Base-by-base conservation (phyloP, 2,329 filamentous ascomycete species). In the Trichocomaceae sp. region DNA sequence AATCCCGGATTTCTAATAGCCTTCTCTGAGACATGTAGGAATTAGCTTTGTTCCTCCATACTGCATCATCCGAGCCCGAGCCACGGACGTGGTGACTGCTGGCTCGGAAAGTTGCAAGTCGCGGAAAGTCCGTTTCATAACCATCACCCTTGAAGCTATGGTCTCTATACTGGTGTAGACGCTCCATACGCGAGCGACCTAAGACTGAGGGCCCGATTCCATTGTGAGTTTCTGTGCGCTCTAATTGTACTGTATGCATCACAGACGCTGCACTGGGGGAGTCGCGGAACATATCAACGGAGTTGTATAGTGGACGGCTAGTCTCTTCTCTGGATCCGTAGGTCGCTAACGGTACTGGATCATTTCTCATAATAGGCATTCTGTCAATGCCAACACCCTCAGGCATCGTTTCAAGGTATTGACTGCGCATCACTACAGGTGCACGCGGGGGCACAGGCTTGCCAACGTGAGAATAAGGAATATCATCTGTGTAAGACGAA, bases 1-100 rank as follows among this genome's bases (percentile, higher is more conserved):
- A 71, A 55, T 65, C 69, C 57, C 71, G 66, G 12, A 69, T 68
- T 60, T 72, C 70, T 33, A 67, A 60, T 29, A 52, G 12, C 45
- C 46, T 51, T 45, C 55, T 57, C 20, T 55, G 49, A 31, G 64
- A 58, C 23, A 57, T 58, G 37, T 54, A 58, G n/a, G 57, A 57
- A 57, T 61, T 54, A 59, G 57, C 50, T 49, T 56, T 59, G 53
- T 41, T 54, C 31, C 55, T 55, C 57, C 59, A 61, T 45, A 51
- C 42, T n/a, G 60, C 47, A 51, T 42, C 13, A 61, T 57, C 46
- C 37, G 41, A 46, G 9, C 49, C 52, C 22, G 41, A 20, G 8
- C 54, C 49, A 52, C 45, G 45, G 19, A 9, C 39, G 17, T 48
- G 45, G 20, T 51, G 50, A 45, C 49, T 47, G 33, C 22, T 44